Base-by-base conservation (phyloP, 2,329 filamentous ascomycete species). In the Grosmannia clavigera region DNA sequence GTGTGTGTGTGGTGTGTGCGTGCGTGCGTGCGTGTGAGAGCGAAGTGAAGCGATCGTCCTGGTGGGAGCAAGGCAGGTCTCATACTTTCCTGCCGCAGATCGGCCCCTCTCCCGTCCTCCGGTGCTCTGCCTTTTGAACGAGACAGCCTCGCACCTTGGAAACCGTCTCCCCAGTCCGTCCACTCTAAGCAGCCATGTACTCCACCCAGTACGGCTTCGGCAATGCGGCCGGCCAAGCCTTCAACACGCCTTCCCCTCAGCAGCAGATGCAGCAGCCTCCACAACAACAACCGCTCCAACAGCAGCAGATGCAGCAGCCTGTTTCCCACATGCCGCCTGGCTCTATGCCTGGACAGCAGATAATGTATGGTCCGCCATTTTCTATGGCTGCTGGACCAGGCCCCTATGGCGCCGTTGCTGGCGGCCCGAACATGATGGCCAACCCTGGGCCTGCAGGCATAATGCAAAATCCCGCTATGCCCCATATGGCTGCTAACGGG, bases 401-500 rank as follows among this genome's bases (percentile, higher is more conserved):
- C 61, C 72, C 70, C 63, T 83, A 81, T 29, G 60, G 62, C 60
- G 55, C 61, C 22, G 62, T 57, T 66, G 74, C 74, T 57, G 76
- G 75, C 55, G 77, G 74, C 64, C 76, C 76, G 58, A 81, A 79
- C 63, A 69, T 80, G 71, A 81, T 83, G 78, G 81, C 81, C 75
- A 72, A 73, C 64, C 71, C 71, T 64, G 78, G 76, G 50, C 76
- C 78, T 72, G 76, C 75, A 71, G 80, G 77, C 68, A 84, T 85
- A 81, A 84, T 85, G 82, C 82, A 81, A 72, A 82, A 78, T 69
- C 71, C 79, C 66, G 78, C 73, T 68, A 81, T 83, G 79, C 77
- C 76, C 64, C 79, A 80, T 69, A 82, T 83, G 79, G 74, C 75
- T 65, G 72, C 77, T 64, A 83, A 82, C 75, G 79, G 81, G 58